Conservation (phyloP, 371 early-diverging fungal species). For the Actinomucor elegans region DNA sequence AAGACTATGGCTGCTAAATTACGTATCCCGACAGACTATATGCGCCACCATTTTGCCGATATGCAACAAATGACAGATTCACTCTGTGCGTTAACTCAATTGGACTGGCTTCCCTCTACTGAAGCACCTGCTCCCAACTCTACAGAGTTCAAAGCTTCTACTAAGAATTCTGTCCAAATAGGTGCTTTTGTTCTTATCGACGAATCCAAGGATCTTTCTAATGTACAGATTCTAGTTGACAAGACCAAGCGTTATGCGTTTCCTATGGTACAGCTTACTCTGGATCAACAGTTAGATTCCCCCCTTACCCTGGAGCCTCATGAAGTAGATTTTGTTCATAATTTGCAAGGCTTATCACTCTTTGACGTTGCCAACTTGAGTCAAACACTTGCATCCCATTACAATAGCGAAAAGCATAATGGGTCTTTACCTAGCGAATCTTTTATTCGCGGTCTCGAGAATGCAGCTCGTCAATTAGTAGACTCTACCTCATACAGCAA, state of each 20-base stretch:
- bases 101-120: conserved; percentile 1
- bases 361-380: conserved; percentile 13
- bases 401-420: background rate
- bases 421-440: background rate
- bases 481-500: conserved; percentile 28
- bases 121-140: conserved; percentile 13
- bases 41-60: conserved; percentile 34
- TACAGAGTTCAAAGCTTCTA: conserved; percentile 14
- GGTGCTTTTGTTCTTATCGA: conserved; percentile 37
- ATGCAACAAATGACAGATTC: conserved; percentile 32
- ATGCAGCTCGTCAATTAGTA: conserved; percentile 24
- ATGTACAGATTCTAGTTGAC: conserved; percentile 30
- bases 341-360: conserved; percentile 26
- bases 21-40: conserved; percentile 37
- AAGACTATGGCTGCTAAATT: conserved; percentile 41
- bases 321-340: conserved; percentile 22
- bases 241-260: conserved; percentile 32
- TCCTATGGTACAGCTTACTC: conserved; percentile 29
- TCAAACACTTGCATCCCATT: background rate
- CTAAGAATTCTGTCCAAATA: conserved; percentile 22
- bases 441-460: conserved; percentile 26
- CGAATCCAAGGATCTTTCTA: conserved; percentile 18
- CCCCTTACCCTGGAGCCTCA: conserved; percentile 8
- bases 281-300: conserved; percentile 11
- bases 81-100: conserved; percentile 8